Base-by-base conservation (phyloP, 352 stramenopile species). In the Pythium aphanidermatum region DNA sequence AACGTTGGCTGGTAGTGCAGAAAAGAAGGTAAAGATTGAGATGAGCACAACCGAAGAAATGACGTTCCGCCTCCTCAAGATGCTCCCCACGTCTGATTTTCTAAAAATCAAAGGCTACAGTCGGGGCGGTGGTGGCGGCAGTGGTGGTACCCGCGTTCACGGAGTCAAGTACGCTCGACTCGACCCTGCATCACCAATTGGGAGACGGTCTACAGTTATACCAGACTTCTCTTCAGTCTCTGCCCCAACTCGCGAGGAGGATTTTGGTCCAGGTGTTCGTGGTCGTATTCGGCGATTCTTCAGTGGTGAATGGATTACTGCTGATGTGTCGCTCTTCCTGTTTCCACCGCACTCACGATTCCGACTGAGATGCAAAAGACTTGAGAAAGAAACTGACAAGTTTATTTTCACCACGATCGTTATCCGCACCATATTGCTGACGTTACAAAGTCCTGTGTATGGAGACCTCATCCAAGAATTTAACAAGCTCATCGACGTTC, bases 391-490 rank as follows among this genome's bases (percentile, higher is more conserved):
- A 38, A 92, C 71, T 0, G 81, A 92, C 40, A 88, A 85, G 47
- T 92, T 88, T 27, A 90, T 92, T 37, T 92, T 88, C 36, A 64
- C 70, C 0, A 79, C 63, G 0, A 92, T 92, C 28, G 75, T 91
- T 33, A 75, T 89, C 8, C 78, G 81, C 17, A 91, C 78, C 0
- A 50, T 86, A 8, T 45, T 92, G 36, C 55, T 91, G 20, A 86
- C 76, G 9, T 51, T 92, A 1, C 77, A 92, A 20, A 87, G 72
- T 36, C 81, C 81, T 7, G 50, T 89, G 5, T 92, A 92, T 46
- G 86, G 74, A 4, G 69, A 72, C 11, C 37, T 86, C 20, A 85
- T 92, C 38, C 78, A 90, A 56, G 75, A 92, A 57, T 74, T 92
- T 46, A 92, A 76, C 8, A 77, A 63, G 23, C 57, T 90, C 14